Evolutionary conservation across 139 green algal genomes (phyloP).

Genomic region (Zygnema circumcarinatum): DNA sequence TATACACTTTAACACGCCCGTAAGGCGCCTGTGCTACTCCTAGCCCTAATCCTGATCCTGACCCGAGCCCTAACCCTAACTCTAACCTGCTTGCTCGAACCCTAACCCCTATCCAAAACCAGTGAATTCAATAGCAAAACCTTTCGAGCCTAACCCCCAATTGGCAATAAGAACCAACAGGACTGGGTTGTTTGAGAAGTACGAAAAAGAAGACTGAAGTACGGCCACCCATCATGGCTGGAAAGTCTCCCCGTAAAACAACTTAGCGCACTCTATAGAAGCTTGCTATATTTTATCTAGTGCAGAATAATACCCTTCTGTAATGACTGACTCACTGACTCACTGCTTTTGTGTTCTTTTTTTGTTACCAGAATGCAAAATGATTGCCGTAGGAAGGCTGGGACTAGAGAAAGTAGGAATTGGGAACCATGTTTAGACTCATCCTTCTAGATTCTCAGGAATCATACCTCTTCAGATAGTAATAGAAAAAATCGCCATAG

Average conservation of each 20-base stretch:
- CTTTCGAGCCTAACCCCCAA: no score
- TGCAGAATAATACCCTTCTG: not conserved
- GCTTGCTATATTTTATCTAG: not conserved
- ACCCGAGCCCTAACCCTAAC: no score
- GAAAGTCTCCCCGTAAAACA: no score
- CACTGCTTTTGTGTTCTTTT: not conserved
- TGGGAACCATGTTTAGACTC: not conserved
- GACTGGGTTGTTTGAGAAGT: no score
- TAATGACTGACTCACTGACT: not conserved
- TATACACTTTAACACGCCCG: not conserved
- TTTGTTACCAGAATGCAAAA: not conserved
- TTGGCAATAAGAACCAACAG: no score
- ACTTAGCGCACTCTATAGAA: not conserved
- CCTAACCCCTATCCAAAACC: no score
- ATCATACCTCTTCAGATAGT: conserved; percentile 76
- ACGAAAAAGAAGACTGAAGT: no score
- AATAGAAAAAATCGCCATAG: conserved; percentile 99
- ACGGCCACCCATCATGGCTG: no score
- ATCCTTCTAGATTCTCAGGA: not conserved
- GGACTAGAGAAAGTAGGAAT: not conserved
- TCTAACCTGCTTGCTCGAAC: no score
- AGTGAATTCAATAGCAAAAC: no score
- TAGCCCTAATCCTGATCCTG: not conserved
- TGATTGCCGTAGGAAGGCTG: not conserved
- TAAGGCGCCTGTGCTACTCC: not conserved